Conservation (phyloP, 2,329 filamentous ascomycete genomes). For the Polychaeton citri region DNA sequence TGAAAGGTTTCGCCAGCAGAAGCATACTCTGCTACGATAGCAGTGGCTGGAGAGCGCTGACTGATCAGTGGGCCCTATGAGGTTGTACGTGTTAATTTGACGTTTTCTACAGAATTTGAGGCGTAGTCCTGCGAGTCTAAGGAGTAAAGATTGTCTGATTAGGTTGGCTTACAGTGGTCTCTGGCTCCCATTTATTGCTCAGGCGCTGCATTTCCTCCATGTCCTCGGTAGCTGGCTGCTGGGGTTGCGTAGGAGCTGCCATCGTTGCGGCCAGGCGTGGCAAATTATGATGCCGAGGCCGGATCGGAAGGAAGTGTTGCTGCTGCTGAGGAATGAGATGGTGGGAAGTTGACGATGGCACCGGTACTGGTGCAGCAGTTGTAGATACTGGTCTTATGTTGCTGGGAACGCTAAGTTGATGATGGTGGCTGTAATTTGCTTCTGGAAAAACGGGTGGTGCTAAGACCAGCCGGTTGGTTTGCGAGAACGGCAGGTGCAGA, state of each 20-base stretch:
- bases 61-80: conserved; percentile 70
- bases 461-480: not conserved
- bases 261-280: conserved; percentile 9
- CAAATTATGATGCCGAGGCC: conserved; percentile 9
- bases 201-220: conserved; percentile 49
- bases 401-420: not conserved
- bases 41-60: conserved; percentile 59
- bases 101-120: too few relatives aligned
- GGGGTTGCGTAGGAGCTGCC: conserved; percentile 22
- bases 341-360: not conserved
- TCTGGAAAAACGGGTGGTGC: not conserved
- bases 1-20: conserved; percentile 75
- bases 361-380: not conserved
- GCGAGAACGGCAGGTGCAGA: not conserved
- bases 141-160: too few relatives aligned
- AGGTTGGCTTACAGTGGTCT: conserved; percentile 39
- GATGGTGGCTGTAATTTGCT: not conserved
- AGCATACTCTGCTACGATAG: conserved; percentile 74
- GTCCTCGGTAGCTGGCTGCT: conserved; percentile 34
- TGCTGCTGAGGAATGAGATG: conserved; percentile 3
- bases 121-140: too few relatives aligned
- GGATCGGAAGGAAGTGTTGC: conserved; percentile 11
- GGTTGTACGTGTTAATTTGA: too few relatives aligned
- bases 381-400: not conserved
- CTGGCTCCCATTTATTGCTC: conserved; percentile 47